These are phyloP conservation scores for Hirschioporus abietinus DNA, from an alignment of 768 basidiomycete species.

Conservation along the genomic window DNA sequence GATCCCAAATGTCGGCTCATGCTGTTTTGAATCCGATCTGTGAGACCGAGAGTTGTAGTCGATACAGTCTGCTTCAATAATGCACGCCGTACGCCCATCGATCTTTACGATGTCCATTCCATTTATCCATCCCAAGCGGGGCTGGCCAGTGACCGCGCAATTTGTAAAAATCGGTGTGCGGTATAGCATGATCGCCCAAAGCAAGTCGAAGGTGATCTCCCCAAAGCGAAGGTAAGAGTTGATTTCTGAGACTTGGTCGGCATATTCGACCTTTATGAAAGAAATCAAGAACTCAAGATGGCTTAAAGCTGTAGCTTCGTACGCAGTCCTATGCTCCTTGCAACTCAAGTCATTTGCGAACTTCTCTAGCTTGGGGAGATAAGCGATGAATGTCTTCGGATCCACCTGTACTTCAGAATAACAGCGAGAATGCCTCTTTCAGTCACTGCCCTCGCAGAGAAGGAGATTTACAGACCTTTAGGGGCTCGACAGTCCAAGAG, in stretches of 20 bases:
- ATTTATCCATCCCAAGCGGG: conserved; percentile 10
- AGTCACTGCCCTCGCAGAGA: background rate
- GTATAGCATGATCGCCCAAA: conserved; percentile 26
- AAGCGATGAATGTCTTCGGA: conserved; percentile 45
- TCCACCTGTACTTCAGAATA: conserved; percentile 28
- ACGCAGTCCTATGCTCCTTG: conserved; percentile 17
- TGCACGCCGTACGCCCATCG: conserved; percentile 14
- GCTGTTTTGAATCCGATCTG: background rate
- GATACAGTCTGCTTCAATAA: background rate
- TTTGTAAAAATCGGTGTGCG: conserved; percentile 17
- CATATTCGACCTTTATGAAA: background rate
- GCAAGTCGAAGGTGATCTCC: conserved; percentile 23
- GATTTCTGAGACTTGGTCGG: conserved; percentile 8
- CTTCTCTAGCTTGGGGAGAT: conserved; percentile 38
- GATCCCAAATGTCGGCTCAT: background rate
- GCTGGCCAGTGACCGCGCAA: conserved; percentile 15
- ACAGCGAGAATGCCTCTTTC: background rate
- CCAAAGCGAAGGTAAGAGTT: conserved; percentile 10
- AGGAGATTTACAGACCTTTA: background rate
- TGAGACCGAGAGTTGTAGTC: background rate
- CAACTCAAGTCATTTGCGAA: conserved; percentile 36
- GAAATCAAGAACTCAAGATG: background rate
- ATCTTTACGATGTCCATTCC: conserved; percentile 7
- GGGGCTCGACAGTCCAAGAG: background rate
- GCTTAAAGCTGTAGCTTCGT: conserved; percentile 25